Conservation (phyloP, 1,284 basidiomycete species). For the Leccinum fallax region DNA sequence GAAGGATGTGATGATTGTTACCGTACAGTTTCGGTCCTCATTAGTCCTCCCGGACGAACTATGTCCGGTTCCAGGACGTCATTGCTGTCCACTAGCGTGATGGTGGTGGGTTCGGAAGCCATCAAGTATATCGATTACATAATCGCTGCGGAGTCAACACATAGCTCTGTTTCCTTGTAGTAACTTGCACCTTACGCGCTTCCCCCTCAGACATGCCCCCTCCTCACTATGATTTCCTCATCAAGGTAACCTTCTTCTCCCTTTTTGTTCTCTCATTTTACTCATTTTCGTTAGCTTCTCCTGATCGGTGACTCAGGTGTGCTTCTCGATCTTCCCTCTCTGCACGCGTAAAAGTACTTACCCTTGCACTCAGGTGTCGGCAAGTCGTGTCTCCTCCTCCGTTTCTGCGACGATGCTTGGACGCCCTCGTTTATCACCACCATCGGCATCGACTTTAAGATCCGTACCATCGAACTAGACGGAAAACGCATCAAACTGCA, state of each 20-base stretch:
- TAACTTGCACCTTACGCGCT: background rate
- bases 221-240: slow-evolving; percentile 89
- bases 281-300: slow-evolving; percentile 62
- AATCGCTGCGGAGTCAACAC: background rate
- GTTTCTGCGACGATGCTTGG: slow-evolving; percentile 99
- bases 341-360: background rate
- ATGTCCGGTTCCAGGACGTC: slow-evolving; percentile 84
- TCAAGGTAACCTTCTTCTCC: slow-evolving; percentile 64
- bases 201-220: slow-evolving; percentile 61
- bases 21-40: slow-evolving; percentile 67
- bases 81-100: slow-evolving; percentile 70
- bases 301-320: slow-evolving; percentile 99
- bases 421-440: slow-evolving; percentile 99
- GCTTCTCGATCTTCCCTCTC: slow-evolving; percentile 8
- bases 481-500: slow-evolving; percentile 97
- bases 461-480: slow-evolving; percentile 95
- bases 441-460: slow-evolving; percentile 97
- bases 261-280: slow-evolving; percentile 1
- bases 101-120: background rate
- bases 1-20: background rate
- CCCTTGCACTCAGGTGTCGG: slow-evolving; percentile 75
- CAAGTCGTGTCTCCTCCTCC: slow-evolving; percentile 96
- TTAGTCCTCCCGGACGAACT: slow-evolving; percentile 72
- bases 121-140: background rate
- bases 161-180: too few species aligned